These are phyloP conservation scores for Rhodotorula sp. DNA, from an alignment of 1,284 basidiomycete species.

Conservation along the genomic window DNA sequence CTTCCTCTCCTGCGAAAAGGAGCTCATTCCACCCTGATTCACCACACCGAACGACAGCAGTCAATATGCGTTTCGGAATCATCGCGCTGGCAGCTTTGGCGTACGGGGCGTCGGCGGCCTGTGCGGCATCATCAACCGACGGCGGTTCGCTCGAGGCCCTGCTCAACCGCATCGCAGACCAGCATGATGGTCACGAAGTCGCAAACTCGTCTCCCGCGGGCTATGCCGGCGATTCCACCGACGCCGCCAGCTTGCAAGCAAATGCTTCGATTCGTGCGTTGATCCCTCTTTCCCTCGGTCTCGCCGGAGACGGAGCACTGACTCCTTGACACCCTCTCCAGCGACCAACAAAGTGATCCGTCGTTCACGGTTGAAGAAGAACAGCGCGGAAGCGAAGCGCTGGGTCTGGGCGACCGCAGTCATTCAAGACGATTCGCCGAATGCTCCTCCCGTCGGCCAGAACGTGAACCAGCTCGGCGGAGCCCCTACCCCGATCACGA, in stretches of 20 bases:
- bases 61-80: conserved; percentile 16
- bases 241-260: background rate
- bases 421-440: conserved; percentile 18
- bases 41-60: background rate
- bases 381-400: conserved; percentile 15
- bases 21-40: background rate
- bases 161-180: conserved; percentile 24
- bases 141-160: conserved; percentile 27
- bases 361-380: conserved; percentile 6
- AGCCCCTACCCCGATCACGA: conserved; percentile 1
- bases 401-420: conserved; percentile 16
- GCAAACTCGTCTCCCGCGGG: too few species aligned
- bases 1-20: background rate
- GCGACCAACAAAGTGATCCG: conserved; percentile 6
- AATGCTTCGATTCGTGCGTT: too few species aligned
- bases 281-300: too few species aligned
- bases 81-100: conserved; percentile 4
- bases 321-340: background rate
- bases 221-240: background rate
- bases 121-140: background rate
- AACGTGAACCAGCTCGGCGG: conserved; percentile 5
- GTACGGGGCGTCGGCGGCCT: background rate
- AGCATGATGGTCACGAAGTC: conserved; percentile 2
- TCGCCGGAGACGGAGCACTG: too few species aligned
- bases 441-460: conserved; percentile 2